These are phyloP conservation scores for Microstegium vimineum DNA, from an alignment of 176 grass and related monocot genomes.

Conservation along the genomic window DNA sequence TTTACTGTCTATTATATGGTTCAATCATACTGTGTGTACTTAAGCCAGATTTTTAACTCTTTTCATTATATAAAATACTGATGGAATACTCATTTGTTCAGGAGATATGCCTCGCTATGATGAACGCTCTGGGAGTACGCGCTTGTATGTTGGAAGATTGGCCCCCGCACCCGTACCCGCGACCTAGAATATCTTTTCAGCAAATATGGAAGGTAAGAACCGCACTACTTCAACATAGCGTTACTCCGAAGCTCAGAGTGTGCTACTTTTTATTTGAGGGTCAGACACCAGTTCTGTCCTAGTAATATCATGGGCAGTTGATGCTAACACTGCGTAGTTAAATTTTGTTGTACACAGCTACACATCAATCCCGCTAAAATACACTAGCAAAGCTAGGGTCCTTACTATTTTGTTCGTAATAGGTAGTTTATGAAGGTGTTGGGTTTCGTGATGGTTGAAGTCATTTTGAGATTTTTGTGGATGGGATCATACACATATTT, in stretches of 20 bases:
- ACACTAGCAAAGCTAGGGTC: not conserved
- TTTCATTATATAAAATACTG: not conserved
- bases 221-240: not conserved
- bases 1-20: not conserved
- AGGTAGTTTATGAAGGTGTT: not conserved
- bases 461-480: not conserved
- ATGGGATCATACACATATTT: not conserved
- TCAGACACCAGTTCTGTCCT: not conserved
- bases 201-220: constrained; percentile 88
- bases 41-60: not conserved
- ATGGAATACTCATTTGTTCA: constrained; percentile 33
- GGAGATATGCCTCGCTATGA: constrained; percentile 95
- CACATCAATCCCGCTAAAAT: not conserved
- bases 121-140: constrained; percentile 61
- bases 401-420: not conserved
- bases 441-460: not conserved
- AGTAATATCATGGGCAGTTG: not conserved
- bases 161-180: constrained; percentile 70
- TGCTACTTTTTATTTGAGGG: not conserved
- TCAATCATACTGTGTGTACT: not conserved
- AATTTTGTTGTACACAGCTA: not conserved
- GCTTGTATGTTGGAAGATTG: constrained; percentile 86
- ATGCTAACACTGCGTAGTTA: not conserved
- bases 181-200: constrained; percentile 90
- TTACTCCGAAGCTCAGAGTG: not conserved